Percentiles rank a stretch among this genome's conserved stretches.
Evolutionary conservation across 225 moss, liverwort and hornwort species (phyloP).

Genomic region (Polytrichum commune): DNA sequence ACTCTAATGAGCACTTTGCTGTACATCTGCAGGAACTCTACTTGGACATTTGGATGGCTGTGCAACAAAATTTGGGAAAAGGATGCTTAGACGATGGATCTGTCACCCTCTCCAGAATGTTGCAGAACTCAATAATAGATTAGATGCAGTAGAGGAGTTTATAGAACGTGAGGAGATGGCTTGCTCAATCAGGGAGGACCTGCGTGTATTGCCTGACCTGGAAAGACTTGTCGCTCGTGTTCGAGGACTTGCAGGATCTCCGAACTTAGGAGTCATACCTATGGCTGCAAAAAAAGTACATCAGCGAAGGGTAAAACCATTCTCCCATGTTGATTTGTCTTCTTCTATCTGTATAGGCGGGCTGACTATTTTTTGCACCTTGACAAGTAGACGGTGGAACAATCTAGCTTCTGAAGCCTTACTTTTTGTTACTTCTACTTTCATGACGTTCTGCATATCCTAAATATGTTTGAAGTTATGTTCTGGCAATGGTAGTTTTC

Average conservation of each 20-base stretch:
- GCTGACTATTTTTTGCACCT: neutral
- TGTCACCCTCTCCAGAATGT: constrained; percentile 83
- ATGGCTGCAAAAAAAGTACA: constrained; percentile 78
- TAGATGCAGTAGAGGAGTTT: constrained; percentile 83
- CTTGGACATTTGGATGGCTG: constrained; percentile 74
- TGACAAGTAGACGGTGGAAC: no score
- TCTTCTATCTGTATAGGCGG: neutral
- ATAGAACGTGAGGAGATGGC: constrained; percentile 49
- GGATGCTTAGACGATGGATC: constrained; percentile 85
- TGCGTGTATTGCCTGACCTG: constrained; percentile 77
- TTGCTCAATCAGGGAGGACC: constrained; percentile 43
- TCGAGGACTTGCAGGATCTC: constrained; percentile 66
- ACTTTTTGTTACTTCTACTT: no score
- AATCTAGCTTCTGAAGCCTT: no score
- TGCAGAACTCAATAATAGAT: constrained; percentile 56
- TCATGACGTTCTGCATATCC: no score
- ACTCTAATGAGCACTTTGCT: constrained; percentile 1
- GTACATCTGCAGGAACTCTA: constrained; percentile 61
- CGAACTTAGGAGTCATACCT: constrained; percentile 66
- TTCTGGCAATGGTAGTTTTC: no score
- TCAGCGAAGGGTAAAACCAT: constrained; percentile 59
- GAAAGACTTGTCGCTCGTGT: constrained; percentile 85
- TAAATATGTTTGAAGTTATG: no score
- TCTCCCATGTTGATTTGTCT: neutral
- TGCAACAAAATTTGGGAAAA: constrained; percentile 74